Evolutionary conservation across 2,329 filamentous ascomycete species (phyloP), one percentile per base, ranked within the genome.

Genomic region (Hypocreales sp.): DNA sequence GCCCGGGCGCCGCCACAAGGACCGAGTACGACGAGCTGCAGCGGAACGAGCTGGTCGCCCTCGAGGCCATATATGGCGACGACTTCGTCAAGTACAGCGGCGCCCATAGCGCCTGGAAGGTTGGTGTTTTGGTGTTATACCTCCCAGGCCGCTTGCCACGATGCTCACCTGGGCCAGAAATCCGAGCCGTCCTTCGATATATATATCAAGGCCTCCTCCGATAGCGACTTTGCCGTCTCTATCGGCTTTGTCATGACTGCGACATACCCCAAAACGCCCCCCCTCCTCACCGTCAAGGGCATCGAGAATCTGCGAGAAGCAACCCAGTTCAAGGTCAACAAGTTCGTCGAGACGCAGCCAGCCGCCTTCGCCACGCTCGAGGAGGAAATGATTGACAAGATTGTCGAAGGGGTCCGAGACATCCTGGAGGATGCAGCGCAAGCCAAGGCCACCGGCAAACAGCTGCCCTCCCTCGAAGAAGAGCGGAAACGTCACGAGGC

Each of bases 1-100:
- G 56, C 37, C 47, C 55, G 33, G 48, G 58, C 32, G 40, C 53
- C 25, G 45, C 47, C 23, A 45, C 53, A 27, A 67, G 58, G 39
- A 65, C 66, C 11, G 60, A 84, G 45, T 92, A 94, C 56, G 71
- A 75, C 37, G 79, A 92, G 54, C 72, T 80, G 19, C 90, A 95
- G 55, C 65, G 79, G 43, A 80, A 93, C 47, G 90, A 95, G 56
- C 64, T 92, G 31, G 70, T 90, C 47, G 87, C 75, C 24, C 63
- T 95, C 32, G 67, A 79, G 42, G 80, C 87, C 22, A 92, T 95
- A 26, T 95, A 90, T 46, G 78, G 76, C 39, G 82, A 92, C 33
- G 86, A 94, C 46, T 94, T 83, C 45, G 64, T 78, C 40, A 72
- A 78, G 47, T 69, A 83, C 41, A 70, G 77, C 43, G 67, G 69